Evolutionary conservation across 2,329 filamentous ascomycete species (phyloP), one percentile per base, ranked within the genome.

Genomic region (Colletotrichum lupini): DNA sequence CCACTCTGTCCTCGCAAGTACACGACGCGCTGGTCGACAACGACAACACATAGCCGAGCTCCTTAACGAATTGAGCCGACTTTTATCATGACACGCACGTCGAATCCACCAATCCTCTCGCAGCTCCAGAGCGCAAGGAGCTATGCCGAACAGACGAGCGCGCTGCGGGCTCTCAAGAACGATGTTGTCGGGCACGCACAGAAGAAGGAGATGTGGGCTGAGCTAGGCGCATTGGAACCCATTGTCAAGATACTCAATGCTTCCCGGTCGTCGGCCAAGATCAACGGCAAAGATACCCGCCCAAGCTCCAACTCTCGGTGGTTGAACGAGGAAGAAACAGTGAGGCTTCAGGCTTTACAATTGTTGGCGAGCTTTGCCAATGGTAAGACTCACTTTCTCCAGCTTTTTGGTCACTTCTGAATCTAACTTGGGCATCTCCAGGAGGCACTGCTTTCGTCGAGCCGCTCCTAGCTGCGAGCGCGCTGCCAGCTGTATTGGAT

Each of bases 121-220:
- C 88, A 91, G 79, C 85, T 93, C 68, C 86, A 86, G 75, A 87
- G 84, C 77, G 87, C 91, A 11, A 86, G 84, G 75, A 86, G 83
- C 46, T 80, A 84, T 59, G 76, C 82, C 26, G 89, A 92, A 75
- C 89, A 89, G 77, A 84, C 89, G 53, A 84, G 87, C 30, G 89
- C 92, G 62, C 87, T 98, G 57, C 91, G 92, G 76, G 86, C 87
- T 55, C 85, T 99, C 35, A 98, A 98, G 85, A 97, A 98, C 82
- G 93, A 97, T 75, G 89, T 97, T 60, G 91, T 98, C 73, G 97
- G 97, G 28, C 95, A 98, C 82, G 89, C 93, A 42, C 92, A 96
- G 81, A 92, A 92, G 81, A 99, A 99, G 83, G 93, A 96, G 82
- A 83, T 90, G 69, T 95, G 92, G 86, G 88, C 98, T 53, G 87